A percentile compares a stretch with the other conserved stretches of the same genome.
Evolutionary conservation across 129 eudicot species (phyloP).

Genomic region (Flaveria linearis): DNA sequence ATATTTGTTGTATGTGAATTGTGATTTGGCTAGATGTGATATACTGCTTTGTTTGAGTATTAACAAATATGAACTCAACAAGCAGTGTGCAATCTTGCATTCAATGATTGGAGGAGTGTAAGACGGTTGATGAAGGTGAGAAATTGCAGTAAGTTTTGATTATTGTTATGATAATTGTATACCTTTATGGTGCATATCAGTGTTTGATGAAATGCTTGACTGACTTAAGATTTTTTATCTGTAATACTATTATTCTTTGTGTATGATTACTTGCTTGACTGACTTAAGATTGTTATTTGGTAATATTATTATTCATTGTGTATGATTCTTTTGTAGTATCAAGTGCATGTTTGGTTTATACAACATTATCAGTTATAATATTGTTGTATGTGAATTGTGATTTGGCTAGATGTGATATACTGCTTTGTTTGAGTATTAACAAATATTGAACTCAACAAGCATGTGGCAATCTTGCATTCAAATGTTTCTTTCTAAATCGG

Average conservation of each 20-base stretch:
- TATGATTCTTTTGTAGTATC: slow-evolving; percentile 29
- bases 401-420: not conserved
- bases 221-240: no score
- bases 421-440: not conserved
- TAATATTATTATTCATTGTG: slow-evolving; percentile 28
- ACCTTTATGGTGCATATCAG: no score
- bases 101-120: no score
- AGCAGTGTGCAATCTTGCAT: slow-evolving; percentile 11
- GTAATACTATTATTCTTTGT: no score
- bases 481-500: not conserved
- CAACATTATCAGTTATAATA: not conserved
- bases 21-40: not conserved
- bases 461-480: slow-evolving; percentile 1
- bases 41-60: not conserved
- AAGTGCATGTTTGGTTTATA: not conserved
- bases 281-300: not conserved
- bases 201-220: no score
- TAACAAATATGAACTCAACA: not conserved
- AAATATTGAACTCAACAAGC: not conserved
- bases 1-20: not conserved
- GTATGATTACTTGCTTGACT: no score
- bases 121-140: no score
- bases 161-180: no score
- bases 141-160: no score
- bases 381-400: not conserved